A percentile compares a stretch with the other conserved stretches of the same genome.
These are phyloP conservation scores for Nakaseomyces bracarensis DNA, from an alignment of 1,139 yeast species.

Conservation along the genomic window DNA sequence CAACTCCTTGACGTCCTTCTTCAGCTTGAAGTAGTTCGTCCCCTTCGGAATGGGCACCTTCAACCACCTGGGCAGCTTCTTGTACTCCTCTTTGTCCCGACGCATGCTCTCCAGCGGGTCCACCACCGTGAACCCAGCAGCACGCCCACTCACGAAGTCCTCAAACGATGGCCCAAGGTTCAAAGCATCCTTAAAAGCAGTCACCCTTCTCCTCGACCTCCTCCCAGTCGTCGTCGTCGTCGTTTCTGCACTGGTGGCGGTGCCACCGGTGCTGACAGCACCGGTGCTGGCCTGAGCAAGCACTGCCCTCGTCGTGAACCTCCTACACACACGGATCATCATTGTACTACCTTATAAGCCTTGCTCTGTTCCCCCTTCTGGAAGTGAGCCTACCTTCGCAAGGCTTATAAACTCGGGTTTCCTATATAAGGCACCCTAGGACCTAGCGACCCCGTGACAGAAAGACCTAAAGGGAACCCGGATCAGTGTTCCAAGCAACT, in stretches of 20 bases:
- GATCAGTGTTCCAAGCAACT: background rate
- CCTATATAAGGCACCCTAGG: too few species aligned
- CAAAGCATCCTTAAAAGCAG: constrained; percentile 61
- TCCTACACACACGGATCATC: background rate
- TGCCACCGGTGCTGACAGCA: background rate
- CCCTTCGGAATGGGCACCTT: constrained; percentile 96
- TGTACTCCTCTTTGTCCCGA: constrained; percentile 31
- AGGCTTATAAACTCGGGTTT: too few species aligned
- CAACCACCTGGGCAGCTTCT: constrained; percentile 76
- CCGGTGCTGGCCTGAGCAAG: background rate
- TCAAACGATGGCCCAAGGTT: constrained; percentile 90
- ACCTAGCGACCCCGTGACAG: too few species aligned
- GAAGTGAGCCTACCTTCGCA: too few species aligned
- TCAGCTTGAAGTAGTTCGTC: constrained; percentile 65
- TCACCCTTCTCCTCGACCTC: constrained; percentile 40
- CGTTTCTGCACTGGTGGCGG: background rate
- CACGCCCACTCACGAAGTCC: constrained; percentile 77
- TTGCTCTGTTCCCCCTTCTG: too few species aligned
- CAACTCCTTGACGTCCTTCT: constrained; percentile 79
- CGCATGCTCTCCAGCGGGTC: constrained; percentile 73
- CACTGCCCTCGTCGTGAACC: background rate
- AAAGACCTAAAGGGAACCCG: too few species aligned
- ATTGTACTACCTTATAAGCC: background rate
- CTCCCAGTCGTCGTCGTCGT: background rate
- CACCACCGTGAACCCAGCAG: constrained; percentile 46